Evolutionary conservation across 768 basidiomycete species (phyloP).

Genomic region (Cyclocybe cylindracea): DNA sequence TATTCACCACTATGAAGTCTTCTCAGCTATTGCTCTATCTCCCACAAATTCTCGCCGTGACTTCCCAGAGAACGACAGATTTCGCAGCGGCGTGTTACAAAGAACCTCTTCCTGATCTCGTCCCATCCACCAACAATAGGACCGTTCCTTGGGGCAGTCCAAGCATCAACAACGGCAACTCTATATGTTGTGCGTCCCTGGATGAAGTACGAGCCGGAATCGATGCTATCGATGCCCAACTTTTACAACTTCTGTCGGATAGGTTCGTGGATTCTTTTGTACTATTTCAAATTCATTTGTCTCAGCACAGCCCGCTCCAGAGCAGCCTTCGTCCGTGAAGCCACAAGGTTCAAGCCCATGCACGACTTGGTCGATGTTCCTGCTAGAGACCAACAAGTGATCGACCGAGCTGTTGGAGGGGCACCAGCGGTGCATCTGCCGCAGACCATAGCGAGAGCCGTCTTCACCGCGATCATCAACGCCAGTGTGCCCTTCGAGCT

Average conservation of each 20-base stretch:
- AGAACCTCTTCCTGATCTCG: slow-evolving; percentile 14
- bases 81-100: slow-evolving; percentile 15
- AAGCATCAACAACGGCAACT: slow-evolving; percentile 14
- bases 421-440: slow-evolving; percentile 20
- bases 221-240: slow-evolving; percentile 19
- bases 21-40: slow-evolving; percentile 1
- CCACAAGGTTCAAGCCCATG: slow-evolving; percentile 25
- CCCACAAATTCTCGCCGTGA: slow-evolving; percentile 2
- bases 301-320: slow-evolving; percentile 1
- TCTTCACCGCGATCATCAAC: slow-evolving; percentile 24
- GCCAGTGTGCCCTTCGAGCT: slow-evolving; percentile 24
- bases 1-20: not conserved
- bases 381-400: slow-evolving; percentile 23
- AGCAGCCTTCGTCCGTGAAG: slow-evolving; percentile 26
- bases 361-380: slow-evolving; percentile 22
- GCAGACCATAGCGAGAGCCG: slow-evolving; percentile 17
- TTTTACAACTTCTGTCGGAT: slow-evolving; percentile 22
- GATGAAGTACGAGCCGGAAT: slow-evolving; percentile 24
- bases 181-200: slow-evolving; percentile 23
- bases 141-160: slow-evolving; percentile 21
- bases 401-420: slow-evolving; percentile 17
- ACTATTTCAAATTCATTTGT: not conserved
- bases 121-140: slow-evolving; percentile 15
- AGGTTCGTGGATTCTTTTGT: slow-evolving; percentile 14
- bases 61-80: not conserved